Conservation (phyloP, 306 rosid species). For the Vigna angularis region DNA sequence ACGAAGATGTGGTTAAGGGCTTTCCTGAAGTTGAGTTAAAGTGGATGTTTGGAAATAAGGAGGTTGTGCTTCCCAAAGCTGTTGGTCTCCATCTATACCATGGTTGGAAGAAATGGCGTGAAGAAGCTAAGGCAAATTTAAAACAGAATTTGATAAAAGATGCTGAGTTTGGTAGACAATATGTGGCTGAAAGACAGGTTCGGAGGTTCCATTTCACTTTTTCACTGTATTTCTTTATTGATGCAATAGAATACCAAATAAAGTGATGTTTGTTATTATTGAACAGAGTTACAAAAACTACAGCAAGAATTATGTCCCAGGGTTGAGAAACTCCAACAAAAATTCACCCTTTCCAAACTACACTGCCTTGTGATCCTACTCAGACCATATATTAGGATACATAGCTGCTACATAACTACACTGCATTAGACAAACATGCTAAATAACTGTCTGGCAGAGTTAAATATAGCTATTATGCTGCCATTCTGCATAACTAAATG, state of each 20-base stretch:
- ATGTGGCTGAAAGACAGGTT: slow-evolving; percentile 77
- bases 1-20: slow-evolving; percentile 82
- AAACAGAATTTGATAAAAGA: slow-evolving; percentile 73
- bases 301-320: slow-evolving; percentile 4
- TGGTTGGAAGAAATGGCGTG: slow-evolving; percentile 96
- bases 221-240: slow-evolving; percentile 7
- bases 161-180: slow-evolving; percentile 69
- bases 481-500: too few species aligned
- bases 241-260: slow-evolving; percentile 19
- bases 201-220: slow-evolving; percentile 40
- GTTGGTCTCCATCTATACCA: slow-evolving; percentile 76
- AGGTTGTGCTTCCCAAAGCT: slow-evolving; percentile 85
- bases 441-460: neutral
- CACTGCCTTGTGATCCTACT: neutral
- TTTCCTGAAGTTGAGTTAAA: slow-evolving; percentile 88
- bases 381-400: neutral
- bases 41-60: slow-evolving; percentile 93
- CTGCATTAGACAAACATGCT: neutral
- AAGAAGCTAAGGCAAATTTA: slow-evolving; percentile 77
- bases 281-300: slow-evolving; percentile 12
- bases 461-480: neutral
- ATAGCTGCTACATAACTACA: neutral
- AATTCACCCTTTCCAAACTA: slow-evolving; percentile 6
- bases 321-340: slow-evolving; percentile 28
- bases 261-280: slow-evolving; percentile 7